Base-by-base conservation (phyloP, 192 early-diverging fungal genomes). In the Backusella westeae region DNA sequence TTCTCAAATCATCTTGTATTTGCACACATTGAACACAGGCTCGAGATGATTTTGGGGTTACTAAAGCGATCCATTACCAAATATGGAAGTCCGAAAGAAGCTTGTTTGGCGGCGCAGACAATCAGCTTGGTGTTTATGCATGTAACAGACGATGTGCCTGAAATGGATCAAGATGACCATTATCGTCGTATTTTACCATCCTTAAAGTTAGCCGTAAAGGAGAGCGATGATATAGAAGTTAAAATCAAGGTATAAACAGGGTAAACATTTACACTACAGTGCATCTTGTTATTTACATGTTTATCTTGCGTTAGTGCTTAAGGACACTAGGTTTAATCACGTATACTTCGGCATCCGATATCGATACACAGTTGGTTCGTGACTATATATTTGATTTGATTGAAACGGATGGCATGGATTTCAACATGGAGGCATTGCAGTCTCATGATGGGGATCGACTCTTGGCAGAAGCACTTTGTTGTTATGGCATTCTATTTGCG, bases 1-100 rank as follows among this genome's bases (percentile, higher is more conserved):
- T 77, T 90, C 72, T 77, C 89, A 32, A 86, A 85, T 42, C 76
- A 86, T 17, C 88, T 87, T 73, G 79, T 87, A 35, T 89, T 89
- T 23, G 85, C 88, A 14, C 76, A 77, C 6, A 80, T 92, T 34
- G 83, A 89, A 32, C 76, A 80, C 17, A 82, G 85, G 39, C 77
- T 84, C 6, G 78, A 90, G 44, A 83, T 85, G 14, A 53, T 89
- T 3, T 83, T 93, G 73, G 87, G 90, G 17, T 52, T 86, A 17
- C 77, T 93, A 66, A 88, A 85, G 52, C 82, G 84, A 19, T 85
- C 86, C n/a, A 78, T 86, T 23, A 85, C 83, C 53, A 87, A 87
- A 67, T 79, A 78, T 36, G 78, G 80, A 34, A 76, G 70, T 35
- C 59, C 71, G 3, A 77, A 81, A 52, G 88, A 89, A 73, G 77